phyloP scores from a whole-genome alignment of 2,329 filamentous ascomycete species.

The Talaromyces sp. region DNA sequence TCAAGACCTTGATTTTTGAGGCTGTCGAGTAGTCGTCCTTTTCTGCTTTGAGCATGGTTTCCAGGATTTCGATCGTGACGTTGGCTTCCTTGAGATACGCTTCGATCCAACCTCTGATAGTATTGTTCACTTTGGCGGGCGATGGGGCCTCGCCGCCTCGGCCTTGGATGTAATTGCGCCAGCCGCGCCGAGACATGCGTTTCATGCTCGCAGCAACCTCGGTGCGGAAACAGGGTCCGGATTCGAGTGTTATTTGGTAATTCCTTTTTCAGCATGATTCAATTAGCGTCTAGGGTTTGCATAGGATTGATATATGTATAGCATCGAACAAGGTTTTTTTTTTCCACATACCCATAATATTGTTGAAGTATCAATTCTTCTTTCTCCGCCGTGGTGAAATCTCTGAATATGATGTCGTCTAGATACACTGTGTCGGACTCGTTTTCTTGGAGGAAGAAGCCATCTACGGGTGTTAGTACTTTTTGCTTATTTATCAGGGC shows the following conservation, averaged over 20 bases:
- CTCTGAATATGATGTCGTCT: conserved; percentile 36
- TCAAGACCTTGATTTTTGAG: conserved; percentile 21
- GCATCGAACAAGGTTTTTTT: background rate
- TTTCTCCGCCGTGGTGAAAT: conserved; percentile 22
- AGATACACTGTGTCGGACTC: conserved; percentile 36
- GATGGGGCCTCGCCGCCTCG: conserved; percentile 24
- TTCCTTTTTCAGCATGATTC: conserved; percentile 22
- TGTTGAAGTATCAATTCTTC: conserved; percentile 30
- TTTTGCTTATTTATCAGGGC: background rate
- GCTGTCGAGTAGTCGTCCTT: conserved; percentile 12
- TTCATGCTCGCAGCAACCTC: conserved; percentile 36
- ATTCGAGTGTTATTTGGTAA: conserved; percentile 31
- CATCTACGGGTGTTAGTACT: conserved; percentile 24
- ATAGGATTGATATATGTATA: background rate
- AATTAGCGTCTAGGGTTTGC: background rate
- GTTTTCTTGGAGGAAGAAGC: conserved; percentile 37
- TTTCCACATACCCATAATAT: conserved; percentile 32
- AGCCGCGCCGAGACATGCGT: conserved; percentile 34
- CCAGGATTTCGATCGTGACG: conserved; percentile 20
- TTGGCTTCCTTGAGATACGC: conserved; percentile 31
- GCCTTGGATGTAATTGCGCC: conserved; percentile 34
- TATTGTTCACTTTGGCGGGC: conserved; percentile 22
- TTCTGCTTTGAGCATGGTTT: conserved; percentile 9
- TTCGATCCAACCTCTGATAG: conserved; percentile 32
- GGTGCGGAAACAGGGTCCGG: conserved; percentile 38